Percentiles rank a stretch among this genome's conserved stretches.
phyloP scores from a whole-genome alignment of 2,329 filamentous ascomycete genomes.

The Diplocarpon rosae region DNA sequence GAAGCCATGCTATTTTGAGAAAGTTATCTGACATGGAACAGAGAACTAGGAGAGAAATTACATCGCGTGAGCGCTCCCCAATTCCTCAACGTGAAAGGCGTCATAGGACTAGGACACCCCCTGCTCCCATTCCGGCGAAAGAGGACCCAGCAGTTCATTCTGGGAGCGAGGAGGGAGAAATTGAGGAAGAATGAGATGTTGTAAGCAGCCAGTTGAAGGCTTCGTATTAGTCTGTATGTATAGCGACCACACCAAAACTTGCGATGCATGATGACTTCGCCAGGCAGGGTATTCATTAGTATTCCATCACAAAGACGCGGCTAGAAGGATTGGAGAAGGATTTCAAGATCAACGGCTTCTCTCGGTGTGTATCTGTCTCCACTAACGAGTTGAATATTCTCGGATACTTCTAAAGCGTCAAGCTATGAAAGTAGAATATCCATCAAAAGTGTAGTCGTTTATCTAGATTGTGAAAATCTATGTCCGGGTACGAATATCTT shows the following conservation, averaged over 20 bases:
- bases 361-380: slow-evolving; percentile 24
- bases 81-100: slow-evolving; percentile 40
- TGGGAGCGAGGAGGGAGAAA: slow-evolving; percentile 95
- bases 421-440: neutral
- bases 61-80: slow-evolving; percentile 47
- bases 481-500: no score
- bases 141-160: slow-evolving; percentile 42
- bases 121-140: slow-evolving; percentile 28
- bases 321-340: neutral
- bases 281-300: slow-evolving; percentile 16
- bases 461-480: no score
- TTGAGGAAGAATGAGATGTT: slow-evolving; percentile 60
- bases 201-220: neutral
- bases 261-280: slow-evolving; percentile 26
- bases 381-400: slow-evolving; percentile 13
- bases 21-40: slow-evolving; percentile 24
- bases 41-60: slow-evolving; percentile 48
- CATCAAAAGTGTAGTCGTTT: slow-evolving; percentile 2
- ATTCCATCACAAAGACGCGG: neutral
- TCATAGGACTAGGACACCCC: slow-evolving; percentile 47
- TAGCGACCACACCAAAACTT: slow-evolving; percentile 17
- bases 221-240: slow-evolving; percentile 27
- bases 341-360: slow-evolving; percentile 5
- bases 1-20: neutral
- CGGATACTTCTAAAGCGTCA: slow-evolving; percentile 4